Evolutionary conservation across 2,329 filamentous ascomycete species (phyloP), one percentile per base, ranked within the genome.

Genomic region (Alternaria ethzedia): DNA sequence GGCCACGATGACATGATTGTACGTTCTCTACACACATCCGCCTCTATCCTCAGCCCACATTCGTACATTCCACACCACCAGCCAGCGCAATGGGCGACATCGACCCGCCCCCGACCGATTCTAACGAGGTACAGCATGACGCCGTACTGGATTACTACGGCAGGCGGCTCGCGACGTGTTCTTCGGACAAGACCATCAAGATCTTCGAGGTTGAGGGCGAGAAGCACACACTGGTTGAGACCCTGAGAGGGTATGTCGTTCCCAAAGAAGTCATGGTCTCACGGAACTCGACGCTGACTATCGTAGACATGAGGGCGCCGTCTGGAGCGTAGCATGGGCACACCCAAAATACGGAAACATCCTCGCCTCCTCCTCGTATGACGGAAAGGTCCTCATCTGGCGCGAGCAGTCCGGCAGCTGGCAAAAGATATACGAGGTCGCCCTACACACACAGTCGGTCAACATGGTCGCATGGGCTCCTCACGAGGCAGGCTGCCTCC

Each of bases 1-100:
- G 91, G 91, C 78, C 96, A 99, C 85, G 95, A 98, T 91, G 95
- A 97, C 81, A 98, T 98, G 95, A 97, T 99, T 88, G 95, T 98
- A 94, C 78, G 92, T 89, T 72, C 28, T 32, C 56, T 59, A 23
- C 13, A 32, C 60, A 21, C 58, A 51, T 25, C 47, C 46, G n/a
- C 17, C 50, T 25, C 17, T 44, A 13, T 23, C 44, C 9, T 17
- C 26, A 41, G 43, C 28, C 11, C 54, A 43, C 20, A 51, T 50
- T 43, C 25, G 46, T 15, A 23, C 55, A 13, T 17, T 21, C 9
- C 25, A 26, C 32, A 13, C 52, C 60, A 44, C 68, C 58, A 20
- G 58, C 47, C 50, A 47, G 59, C 54, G 64, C 63, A 59, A 63
- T 63, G 60, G 61, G 50, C 15, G 54, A 56, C 44, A 61, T 70